These are phyloP conservation scores for Paramarasmius palmivorus DNA, from an alignment of 1,284 basidiomycete genomes.

Conservation along the genomic window DNA sequence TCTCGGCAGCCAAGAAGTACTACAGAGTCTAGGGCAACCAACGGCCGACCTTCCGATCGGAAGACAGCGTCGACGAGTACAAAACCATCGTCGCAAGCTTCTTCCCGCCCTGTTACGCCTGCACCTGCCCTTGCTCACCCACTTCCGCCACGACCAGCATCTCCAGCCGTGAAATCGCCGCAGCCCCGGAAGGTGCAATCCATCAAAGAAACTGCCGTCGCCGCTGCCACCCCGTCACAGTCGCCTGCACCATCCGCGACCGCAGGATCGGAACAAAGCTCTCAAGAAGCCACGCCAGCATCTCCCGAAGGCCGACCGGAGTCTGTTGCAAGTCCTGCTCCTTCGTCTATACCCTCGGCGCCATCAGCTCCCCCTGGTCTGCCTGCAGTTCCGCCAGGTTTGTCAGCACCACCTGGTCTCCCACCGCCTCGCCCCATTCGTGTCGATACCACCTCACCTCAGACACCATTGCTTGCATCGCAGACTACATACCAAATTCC, in stretches of 20 bases:
- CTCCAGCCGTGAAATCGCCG: slow-evolving; percentile 37
- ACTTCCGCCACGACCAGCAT: slow-evolving; percentile 43
- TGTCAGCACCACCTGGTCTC: slow-evolving; percentile 70
- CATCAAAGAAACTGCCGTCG: slow-evolving; percentile 36
- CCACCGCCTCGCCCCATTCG: slow-evolving; percentile 51
- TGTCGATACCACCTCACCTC: slow-evolving; percentile 51
- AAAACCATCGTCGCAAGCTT: slow-evolving; percentile 51
- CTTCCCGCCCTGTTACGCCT: slow-evolving; percentile 70
- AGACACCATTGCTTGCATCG: slow-evolving; percentile 54
- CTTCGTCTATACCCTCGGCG: slow-evolving; percentile 34
- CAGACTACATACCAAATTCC: slow-evolving; percentile 85
- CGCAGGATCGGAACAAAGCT: slow-evolving; percentile 38
- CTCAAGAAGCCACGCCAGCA: slow-evolving; percentile 37
- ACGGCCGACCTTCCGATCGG: slow-evolving; percentile 38
- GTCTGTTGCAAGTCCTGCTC: slow-evolving; percentile 43
- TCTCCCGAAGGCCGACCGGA: slow-evolving; percentile 47
- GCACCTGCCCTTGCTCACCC: slow-evolving; percentile 26
- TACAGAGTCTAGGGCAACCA: slow-evolving; percentile 37
- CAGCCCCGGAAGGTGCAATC: slow-evolving; percentile 32
- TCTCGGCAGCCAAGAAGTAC: slow-evolving; percentile 40
- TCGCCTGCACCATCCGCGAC: slow-evolving; percentile 46
- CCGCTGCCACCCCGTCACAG: slow-evolving; percentile 35
- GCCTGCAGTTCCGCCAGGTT: slow-evolving; percentile 50
- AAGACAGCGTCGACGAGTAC: slow-evolving; percentile 23
- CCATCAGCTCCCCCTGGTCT: slow-evolving; percentile 45